Conservation (phyloP, 805 yeast species). For the Millerago galiae region DNA sequence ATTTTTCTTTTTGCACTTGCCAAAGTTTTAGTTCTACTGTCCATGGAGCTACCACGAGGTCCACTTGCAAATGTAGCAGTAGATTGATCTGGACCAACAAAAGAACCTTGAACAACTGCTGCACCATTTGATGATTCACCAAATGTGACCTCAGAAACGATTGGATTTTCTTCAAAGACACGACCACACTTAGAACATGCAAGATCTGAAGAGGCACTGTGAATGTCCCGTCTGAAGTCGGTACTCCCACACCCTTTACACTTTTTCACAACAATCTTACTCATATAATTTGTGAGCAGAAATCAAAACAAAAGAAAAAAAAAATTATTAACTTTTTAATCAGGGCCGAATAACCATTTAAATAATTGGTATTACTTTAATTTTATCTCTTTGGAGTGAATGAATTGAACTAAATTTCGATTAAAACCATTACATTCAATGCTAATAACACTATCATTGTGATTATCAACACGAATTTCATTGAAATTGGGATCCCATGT, state of each 20-base stretch:
- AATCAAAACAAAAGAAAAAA: neutral
- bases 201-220: slow-evolving; percentile 63
- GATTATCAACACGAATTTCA: slow-evolving; percentile 8
- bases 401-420: neutral
- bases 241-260: slow-evolving; percentile 50
- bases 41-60: slow-evolving; percentile 64
- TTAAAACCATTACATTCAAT: neutral
- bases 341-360: neutral
- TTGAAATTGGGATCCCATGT: slow-evolving; percentile 9
- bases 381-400: neutral
- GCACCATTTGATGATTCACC: slow-evolving; percentile 92
- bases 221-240: slow-evolving; percentile 44
- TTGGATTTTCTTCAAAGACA: slow-evolving; percentile 87
- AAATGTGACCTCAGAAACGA: slow-evolving; percentile 91
- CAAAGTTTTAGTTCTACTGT: slow-evolving; percentile 84
- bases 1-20: slow-evolving; percentile 78
- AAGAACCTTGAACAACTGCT: slow-evolving; percentile 92
- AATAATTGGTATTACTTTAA: neutral
- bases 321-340: too few species aligned
- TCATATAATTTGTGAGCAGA: neutral
- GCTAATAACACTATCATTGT: slow-evolving; percentile 2
- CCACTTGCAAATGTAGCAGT: slow-evolving; percentile 65
- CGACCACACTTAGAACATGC: slow-evolving; percentile 81
- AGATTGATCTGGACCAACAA: slow-evolving; percentile 81
- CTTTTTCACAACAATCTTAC: slow-evolving; percentile 11